A percentile compares a stretch with the other conserved stretches of the same genome.
Evolutionary conservation across 768 basidiomycete species (phyloP).

Genomic region (Collybia sordida): DNA sequence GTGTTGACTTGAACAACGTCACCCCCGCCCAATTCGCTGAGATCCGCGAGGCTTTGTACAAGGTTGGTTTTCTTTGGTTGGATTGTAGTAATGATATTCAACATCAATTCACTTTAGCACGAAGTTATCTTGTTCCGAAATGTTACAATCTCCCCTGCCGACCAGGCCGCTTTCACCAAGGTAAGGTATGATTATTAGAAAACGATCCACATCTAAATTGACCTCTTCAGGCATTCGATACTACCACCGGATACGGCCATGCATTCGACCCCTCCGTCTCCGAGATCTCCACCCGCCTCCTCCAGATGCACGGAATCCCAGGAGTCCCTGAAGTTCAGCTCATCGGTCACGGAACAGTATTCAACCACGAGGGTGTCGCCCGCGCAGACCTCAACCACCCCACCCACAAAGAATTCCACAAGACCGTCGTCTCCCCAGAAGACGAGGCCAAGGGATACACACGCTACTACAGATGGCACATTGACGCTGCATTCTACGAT

Average conservation of each 20-base stretch:
- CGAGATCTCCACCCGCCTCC: constrained; percentile 80
- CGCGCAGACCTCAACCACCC: constrained; percentile 83
- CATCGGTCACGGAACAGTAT: constrained; percentile 84
- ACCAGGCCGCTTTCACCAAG: constrained; percentile 85
- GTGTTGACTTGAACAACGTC: constrained; percentile 64
- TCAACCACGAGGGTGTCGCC: constrained; percentile 77
- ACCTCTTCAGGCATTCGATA: constrained; percentile 67
- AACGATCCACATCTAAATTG: constrained; percentile 4
- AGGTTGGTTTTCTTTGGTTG: constrained; percentile 41
- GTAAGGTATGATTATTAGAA: constrained; percentile 32
- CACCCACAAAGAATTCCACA: constrained; percentile 84
- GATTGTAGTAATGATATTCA: background rate
- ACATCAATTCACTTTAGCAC: constrained; percentile 41
- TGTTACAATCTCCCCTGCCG: constrained; percentile 67
- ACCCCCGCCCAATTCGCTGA: constrained; percentile 62
- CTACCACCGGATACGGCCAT: constrained; percentile 69
- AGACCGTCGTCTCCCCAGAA: constrained; percentile 66
- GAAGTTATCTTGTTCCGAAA: constrained; percentile 73
- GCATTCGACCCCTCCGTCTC: constrained; percentile 79
- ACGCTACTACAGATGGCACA: constrained; percentile 90
- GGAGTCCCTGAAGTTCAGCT: constrained; percentile 87
- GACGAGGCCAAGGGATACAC: constrained; percentile 76
- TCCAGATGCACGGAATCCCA: constrained; percentile 89
- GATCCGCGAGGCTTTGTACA: constrained; percentile 72
- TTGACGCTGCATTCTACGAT: constrained; percentile 83